phyloP scores from a whole-genome alignment of 306 rosid genomes.

The Malus sylvestris region DNA sequence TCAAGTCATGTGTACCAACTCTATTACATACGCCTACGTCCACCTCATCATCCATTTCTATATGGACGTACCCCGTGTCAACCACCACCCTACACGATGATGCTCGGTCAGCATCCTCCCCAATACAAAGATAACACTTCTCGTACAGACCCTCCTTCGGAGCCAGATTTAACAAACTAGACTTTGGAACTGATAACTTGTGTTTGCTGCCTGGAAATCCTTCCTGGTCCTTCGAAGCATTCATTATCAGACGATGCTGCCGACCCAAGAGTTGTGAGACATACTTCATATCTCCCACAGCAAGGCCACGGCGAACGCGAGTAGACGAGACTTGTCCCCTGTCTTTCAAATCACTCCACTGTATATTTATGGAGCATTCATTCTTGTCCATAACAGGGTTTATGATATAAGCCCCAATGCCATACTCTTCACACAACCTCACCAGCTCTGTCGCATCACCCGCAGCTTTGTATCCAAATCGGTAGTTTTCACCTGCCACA shows the following conservation, averaged over 20 bases:
- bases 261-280: slow-evolving; percentile 85
- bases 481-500: slow-evolving; percentile 80
- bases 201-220: slow-evolving; percentile 28
- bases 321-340: slow-evolving; percentile 92
- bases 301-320: slow-evolving; percentile 73
- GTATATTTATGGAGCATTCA: slow-evolving; percentile 21
- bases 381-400: slow-evolving; percentile 85
- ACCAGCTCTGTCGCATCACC: slow-evolving; percentile 73
- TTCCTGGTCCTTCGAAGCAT: slow-evolving; percentile 39
- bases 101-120: slow-evolving; percentile 21
- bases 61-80: slow-evolving; percentile 50
- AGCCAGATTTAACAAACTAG: slow-evolving; percentile 64
- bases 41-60: slow-evolving; percentile 42
- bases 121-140: slow-evolving; percentile 41
- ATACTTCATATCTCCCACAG: slow-evolving; percentile 72
- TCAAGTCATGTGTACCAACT: slow-evolving; percentile 31
- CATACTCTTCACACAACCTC: slow-evolving; percentile 72
- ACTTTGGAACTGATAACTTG: slow-evolving; percentile 57
- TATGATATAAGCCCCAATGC: slow-evolving; percentile 70
- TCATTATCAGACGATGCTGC: slow-evolving; percentile 59
- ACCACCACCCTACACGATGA: slow-evolving; percentile 60
- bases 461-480: slow-evolving; percentile 93
- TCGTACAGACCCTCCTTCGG: slow-evolving; percentile 89
- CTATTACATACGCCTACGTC: slow-evolving; percentile 4
- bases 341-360: slow-evolving; percentile 50